These are phyloP conservation scores for Schwanniomyces yamadae DNA, from an alignment of 805 yeast genomes.

Conservation along the genomic window DNA sequence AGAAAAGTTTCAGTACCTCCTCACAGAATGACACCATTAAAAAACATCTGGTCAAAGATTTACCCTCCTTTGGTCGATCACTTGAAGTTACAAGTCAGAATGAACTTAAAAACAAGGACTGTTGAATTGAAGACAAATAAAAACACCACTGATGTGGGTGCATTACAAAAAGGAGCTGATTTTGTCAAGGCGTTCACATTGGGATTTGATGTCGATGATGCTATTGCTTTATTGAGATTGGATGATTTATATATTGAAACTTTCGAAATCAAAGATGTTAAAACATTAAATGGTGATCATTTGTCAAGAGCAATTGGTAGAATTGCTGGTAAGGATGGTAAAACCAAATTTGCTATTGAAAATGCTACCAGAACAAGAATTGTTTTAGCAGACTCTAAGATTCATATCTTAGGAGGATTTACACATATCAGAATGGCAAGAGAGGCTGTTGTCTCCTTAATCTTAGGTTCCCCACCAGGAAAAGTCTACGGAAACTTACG, in stretches of 20 bases:
- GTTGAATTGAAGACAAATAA: conserved; percentile 86
- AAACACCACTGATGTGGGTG: conserved; percentile 85
- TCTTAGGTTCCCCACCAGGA: conserved; percentile 97
- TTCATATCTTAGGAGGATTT: conserved; percentile 95
- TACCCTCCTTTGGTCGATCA: conserved; percentile 96
- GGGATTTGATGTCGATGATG: conserved; percentile 96
- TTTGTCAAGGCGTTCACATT: conserved; percentile 92
- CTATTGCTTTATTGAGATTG: conserved; percentile 88
- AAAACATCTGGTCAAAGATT: conserved; percentile 86
- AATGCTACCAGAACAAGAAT: conserved; percentile 98
- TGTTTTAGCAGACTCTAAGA: conserved; percentile 93
- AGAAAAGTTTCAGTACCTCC: conserved; percentile 95
- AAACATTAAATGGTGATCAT: conserved; percentile 94
- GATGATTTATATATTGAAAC: conserved; percentile 97
- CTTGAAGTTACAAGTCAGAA: conserved; percentile 90
- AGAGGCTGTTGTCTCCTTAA: conserved; percentile 90
- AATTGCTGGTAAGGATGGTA: conserved; percentile 99
- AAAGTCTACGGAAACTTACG: conserved; percentile 96
- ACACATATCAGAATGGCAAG: conserved; percentile 98
- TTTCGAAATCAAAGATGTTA: conserved; percentile 95
- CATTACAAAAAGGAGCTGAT: conserved; percentile 97
- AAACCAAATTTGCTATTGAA: conserved; percentile 97
- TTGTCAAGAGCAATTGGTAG: conserved; percentile 98
- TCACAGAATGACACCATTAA: conserved; percentile 93
- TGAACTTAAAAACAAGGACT: conserved; percentile 84